Percentiles rank a stretch among this genome's conserved stretches.
Conservation (phyloP, 768 basidiomycete genomes). For the Rhodotorula graminis region DNA sequence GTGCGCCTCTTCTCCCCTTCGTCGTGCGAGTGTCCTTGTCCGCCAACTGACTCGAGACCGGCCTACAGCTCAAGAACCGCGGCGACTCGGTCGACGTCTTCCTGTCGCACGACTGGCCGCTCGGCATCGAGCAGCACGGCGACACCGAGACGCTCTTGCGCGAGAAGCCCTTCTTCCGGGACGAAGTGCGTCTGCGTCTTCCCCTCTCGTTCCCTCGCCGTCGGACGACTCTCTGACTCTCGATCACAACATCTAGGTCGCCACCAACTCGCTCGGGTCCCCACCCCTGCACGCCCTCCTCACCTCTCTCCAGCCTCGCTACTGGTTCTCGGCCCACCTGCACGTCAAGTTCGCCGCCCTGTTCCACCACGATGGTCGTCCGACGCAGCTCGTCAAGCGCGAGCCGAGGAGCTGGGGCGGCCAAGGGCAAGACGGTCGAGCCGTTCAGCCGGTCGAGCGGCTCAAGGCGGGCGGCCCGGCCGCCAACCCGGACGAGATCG, state of each 20-base stretch:
- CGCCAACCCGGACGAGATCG: slow-evolving; percentile 5
- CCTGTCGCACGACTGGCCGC: slow-evolving; percentile 96
- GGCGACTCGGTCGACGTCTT: slow-evolving; percentile 58
- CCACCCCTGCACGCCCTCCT: slow-evolving; percentile 78
- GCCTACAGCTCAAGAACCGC: slow-evolving; percentile 26
- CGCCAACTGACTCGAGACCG: too few species aligned
- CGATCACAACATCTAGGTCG: too few species aligned
- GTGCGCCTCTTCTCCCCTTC: slow-evolving; percentile 39
- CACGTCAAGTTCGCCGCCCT: slow-evolving; percentile 78
- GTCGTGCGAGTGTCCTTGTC: too few species aligned
- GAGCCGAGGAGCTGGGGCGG: too few species aligned
- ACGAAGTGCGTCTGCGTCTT: slow-evolving; percentile 51
- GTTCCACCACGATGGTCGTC: slow-evolving; percentile 40
- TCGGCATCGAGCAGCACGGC: slow-evolving; percentile 74
- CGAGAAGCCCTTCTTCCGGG: slow-evolving; percentile 70
- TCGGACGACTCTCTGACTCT: too few species aligned
- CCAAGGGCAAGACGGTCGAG: too few species aligned
- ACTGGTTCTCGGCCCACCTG: slow-evolving; percentile 92
- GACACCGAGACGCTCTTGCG: slow-evolving; percentile 62
- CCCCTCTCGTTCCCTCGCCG: too few species aligned
- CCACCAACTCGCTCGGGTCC: slow-evolving; percentile 68
- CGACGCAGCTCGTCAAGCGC: slow-evolving; percentile 22
- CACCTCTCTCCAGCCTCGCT: slow-evolving; percentile 63
- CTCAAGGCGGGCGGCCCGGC: too few species aligned
- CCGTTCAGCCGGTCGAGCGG: neutral